Base-by-base conservation (phyloP, 805 yeast genomes). In the Metschnikowia gelsemii region DNA sequence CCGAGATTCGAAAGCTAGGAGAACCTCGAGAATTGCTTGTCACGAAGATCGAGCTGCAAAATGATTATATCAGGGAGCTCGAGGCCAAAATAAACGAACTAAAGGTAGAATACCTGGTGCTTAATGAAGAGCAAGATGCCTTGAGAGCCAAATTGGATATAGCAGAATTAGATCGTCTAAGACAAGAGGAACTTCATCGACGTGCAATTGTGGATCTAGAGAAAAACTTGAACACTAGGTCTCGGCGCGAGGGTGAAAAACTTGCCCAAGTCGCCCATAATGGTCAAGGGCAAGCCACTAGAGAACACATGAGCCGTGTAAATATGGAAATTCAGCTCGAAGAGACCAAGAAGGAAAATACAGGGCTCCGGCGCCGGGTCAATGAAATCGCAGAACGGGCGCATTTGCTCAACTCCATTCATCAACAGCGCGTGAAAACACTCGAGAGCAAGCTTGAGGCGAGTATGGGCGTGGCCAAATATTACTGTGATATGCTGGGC, bases 31-130 rank as follows among this genome's bases (percentile, higher is more conserved):
- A 42, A 13, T 26, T 45, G 18, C 47, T 47, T 9, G 20, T 47
- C 13, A 28, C 24, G 22, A 50, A 43, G 31, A 28, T 54, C 8
- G 45, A 42, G 29, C 44, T 32, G 7, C 59, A 53, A 32, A 47
- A 31, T 18, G 28, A 36, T 13, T 26, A 28, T 12, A 43, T 50
- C 6, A 53, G 45, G 17, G 39, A 38, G 20, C 44, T 52, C 21
- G 50, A 47, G 38, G 42, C 49, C 7, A 13, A 17, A 31, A 40
- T 47, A 13, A 38, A 44, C 8, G 42, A 28, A 24, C 29, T 49
- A 32, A 18, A 19, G 16, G 40, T 45, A n/a, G 42, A 39, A 26
- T 43, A 46, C 22, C 38, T 33, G 16, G 36, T 37, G 4, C 20
- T 46, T n/a, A 33, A 29, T 2, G 34, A 35, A n/a, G n/a, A 32